These are phyloP conservation scores for Globisporangium splendens DNA, from an alignment of 352 stramenopile genomes.

Conservation along the genomic window DNA sequence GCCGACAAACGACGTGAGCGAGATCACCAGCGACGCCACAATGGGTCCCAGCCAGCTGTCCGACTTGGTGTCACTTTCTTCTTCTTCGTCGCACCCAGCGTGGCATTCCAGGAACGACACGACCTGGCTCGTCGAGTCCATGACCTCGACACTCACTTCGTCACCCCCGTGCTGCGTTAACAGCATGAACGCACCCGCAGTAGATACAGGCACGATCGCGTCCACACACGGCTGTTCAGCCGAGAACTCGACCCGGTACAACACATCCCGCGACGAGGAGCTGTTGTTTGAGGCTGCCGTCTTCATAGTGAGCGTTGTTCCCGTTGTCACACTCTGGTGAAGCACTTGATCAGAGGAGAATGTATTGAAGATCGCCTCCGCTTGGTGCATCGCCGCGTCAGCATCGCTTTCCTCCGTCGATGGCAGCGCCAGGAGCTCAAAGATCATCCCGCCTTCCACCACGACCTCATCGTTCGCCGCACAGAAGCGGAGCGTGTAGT, in stretches of 20 bases:
- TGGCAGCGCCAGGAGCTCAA: constrained; percentile 7
- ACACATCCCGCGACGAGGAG: constrained; percentile 4
- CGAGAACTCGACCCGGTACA: constrained; percentile 23
- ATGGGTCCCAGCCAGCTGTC: constrained; percentile 19
- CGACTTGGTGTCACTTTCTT: background rate
- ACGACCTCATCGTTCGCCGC: constrained; percentile 2
- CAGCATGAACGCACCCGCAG: constrained; percentile 16
- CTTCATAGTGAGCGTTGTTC: constrained; percentile 4
- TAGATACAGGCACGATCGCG: constrained; percentile 10
- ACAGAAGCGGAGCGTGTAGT: constrained; percentile 11
- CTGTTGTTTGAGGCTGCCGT: background rate
- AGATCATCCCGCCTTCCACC: constrained; percentile 8
- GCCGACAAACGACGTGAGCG: constrained; percentile 23
- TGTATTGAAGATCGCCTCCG: constrained; percentile 5
- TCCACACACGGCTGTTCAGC: constrained; percentile 13
- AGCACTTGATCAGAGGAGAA: constrained; percentile 13
- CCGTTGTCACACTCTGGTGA: constrained; percentile 2
- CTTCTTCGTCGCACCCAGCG: background rate
- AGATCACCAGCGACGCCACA: constrained; percentile 19
- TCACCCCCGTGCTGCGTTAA: constrained; percentile 21
- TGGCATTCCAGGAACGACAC: constrained; percentile 16
- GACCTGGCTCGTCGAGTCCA: background rate
- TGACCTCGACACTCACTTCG: constrained; percentile 12
- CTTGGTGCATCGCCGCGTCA: background rate
- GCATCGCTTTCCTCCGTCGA: constrained; percentile 1